Evolutionary conservation across 495 filamentous ascomycete species (phyloP), one percentile per base, ranked within the genome.

Genomic region (Melanomma pulvis-pyrius): DNA sequence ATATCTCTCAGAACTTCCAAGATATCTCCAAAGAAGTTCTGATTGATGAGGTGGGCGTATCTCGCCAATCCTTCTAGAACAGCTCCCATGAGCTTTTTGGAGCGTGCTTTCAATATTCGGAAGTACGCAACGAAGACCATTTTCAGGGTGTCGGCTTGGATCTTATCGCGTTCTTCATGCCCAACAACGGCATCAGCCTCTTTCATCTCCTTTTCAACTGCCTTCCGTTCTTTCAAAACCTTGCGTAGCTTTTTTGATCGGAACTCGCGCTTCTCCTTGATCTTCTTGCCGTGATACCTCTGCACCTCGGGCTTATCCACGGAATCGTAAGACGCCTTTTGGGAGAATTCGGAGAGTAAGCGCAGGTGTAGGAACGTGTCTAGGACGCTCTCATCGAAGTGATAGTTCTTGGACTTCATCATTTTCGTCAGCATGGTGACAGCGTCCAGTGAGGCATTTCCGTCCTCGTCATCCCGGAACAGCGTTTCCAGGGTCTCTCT

Each of bases 1-100:
- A 98, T 82, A 60, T 97, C 96, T 74, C 94, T 94, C 28, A 98
- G 80, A 8, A 91, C 92, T 73, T 97, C 96, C 21, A 98, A 86
- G 36, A 98, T 80, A 75, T 97, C 94, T 22, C 94, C 94, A 75
- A 98, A 98, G 81, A 98, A 97, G 73, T 98, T 88, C 72, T 97
- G 90, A 79, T 98, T 98, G 81, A 98, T 97, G 19, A 98, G 81
- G 74, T 96, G 94, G 19, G 92, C 87, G 76, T 96, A 98, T 75
- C 87, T 88, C 52, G 93, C 93, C 28, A 98, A 80, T 52, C 94
- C 94, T 76, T 98, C 92, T 4, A 94, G 81, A 0, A 97, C 93
- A 32, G 92, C 92, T 7, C 93, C 94, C 92, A 97, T 97, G 12
- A 98, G 84, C 57, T 86, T 82, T 19, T 84, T 84, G 9, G 86